These are phyloP conservation scores for Kurtzmaniella fragi DNA, from an alignment of 805 yeast genomes.

Conservation along the genomic window DNA sequence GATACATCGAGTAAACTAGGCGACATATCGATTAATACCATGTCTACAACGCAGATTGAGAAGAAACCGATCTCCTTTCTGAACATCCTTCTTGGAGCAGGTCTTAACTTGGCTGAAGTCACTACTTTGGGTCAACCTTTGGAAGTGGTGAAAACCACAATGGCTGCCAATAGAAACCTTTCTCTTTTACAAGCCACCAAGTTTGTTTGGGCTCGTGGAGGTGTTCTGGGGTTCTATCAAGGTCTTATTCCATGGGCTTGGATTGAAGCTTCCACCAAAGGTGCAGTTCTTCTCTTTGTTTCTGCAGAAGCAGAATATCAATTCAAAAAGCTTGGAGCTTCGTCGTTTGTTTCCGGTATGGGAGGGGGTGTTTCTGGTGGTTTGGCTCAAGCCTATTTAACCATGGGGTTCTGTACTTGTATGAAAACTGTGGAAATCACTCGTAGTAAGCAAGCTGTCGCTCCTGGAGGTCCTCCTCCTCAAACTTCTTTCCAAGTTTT, in stretches of 20 bases:
- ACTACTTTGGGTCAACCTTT: slow-evolving; percentile 95
- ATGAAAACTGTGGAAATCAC: slow-evolving; percentile 99
- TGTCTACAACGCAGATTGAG: slow-evolving; percentile 35
- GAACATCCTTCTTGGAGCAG: slow-evolving; percentile 90
- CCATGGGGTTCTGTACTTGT: slow-evolving; percentile 98
- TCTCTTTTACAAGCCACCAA: slow-evolving; percentile 61
- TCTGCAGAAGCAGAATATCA: slow-evolving; percentile 88
- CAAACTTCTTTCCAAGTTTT: slow-evolving; percentile 83
- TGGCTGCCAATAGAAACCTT: slow-evolving; percentile 92
- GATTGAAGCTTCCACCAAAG: slow-evolving; percentile 99
- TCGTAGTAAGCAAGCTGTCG: slow-evolving; percentile 65
- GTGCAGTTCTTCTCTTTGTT: slow-evolving; percentile 90
- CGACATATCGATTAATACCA: too few relatives aligned
- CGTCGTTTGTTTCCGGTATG: slow-evolving; percentile 78
- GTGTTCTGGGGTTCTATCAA: slow-evolving; percentile 87
- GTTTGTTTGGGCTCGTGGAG: slow-evolving; percentile 91
- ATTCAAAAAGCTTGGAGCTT: slow-evolving; percentile 55
- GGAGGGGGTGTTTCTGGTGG: slow-evolving; percentile 97
- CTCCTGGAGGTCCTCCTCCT: slow-evolving; percentile 58
- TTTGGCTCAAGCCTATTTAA: slow-evolving; percentile 90
- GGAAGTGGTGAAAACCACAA: slow-evolving; percentile 93
- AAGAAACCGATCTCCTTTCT: slow-evolving; percentile 86
- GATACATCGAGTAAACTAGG: too few relatives aligned
- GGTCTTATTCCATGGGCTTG: slow-evolving; percentile 99
- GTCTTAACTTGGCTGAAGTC: slow-evolving; percentile 85